Evolutionary conservation across 345 rosid genomes (phyloP).

Genomic region (Sonneratia caseolaris): DNA sequence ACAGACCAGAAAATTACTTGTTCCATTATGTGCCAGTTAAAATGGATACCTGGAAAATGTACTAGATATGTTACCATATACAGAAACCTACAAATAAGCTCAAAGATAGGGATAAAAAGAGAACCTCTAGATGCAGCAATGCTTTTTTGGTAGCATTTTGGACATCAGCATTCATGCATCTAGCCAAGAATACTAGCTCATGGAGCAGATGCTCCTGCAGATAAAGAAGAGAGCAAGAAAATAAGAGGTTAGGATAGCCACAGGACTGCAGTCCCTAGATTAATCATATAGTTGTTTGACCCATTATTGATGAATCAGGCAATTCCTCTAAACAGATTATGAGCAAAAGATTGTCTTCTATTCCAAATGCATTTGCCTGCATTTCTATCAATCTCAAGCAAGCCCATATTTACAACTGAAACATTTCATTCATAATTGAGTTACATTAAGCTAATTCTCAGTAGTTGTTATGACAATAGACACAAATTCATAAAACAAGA

Average conservation of each 20-base stretch:
- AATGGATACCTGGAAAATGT: not conserved
- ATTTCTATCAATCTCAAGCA: not conserved
- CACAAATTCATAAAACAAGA: not conserved
- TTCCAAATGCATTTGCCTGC: not conserved
- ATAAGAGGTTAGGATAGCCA: not conserved
- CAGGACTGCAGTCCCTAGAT: not conserved
- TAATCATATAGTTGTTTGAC: not conserved
- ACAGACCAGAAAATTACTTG: not conserved
- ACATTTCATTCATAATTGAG: not conserved
- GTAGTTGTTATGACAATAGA: not conserved
- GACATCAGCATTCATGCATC: constrained; percentile 41
- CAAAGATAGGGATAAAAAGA: constrained; percentile 11
- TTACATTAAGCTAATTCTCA: too few relatives aligned
- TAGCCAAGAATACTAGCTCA: constrained; percentile 48
- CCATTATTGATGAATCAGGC: not conserved
- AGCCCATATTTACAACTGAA: not conserved
- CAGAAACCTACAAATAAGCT: not conserved
- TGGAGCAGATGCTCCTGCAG: constrained; percentile 59
- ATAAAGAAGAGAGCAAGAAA: not conserved
- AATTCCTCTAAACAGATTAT: not conserved
- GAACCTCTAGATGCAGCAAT: constrained; percentile 60
- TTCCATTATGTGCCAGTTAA: not conserved
- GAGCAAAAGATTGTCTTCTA: not conserved
- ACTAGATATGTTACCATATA: not conserved
- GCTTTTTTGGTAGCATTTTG: constrained; percentile 72